Base-by-base conservation (phyloP, 768 basidiomycete species). In the Lentinula sp. region DNA sequence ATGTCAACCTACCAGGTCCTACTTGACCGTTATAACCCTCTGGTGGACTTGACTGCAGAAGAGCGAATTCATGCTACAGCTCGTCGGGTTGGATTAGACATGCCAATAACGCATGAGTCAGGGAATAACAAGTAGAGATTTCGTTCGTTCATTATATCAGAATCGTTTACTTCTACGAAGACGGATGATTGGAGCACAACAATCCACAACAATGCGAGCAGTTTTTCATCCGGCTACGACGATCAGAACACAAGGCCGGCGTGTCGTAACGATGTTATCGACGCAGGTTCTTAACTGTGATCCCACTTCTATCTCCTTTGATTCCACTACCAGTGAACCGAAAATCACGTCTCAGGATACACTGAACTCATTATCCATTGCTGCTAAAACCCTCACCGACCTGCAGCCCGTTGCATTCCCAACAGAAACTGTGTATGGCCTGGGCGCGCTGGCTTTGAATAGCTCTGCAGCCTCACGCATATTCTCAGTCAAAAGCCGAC, bases 351-450 rank as follows among this genome's bases (percentile, higher is more conserved):
- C 78, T 37, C 66, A 72, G 21, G 76, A 80, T 58, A 87, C 90
- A 5, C 70, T 75, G 18, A 69, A 75, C 28, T 80, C 87, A 18
- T 75, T 93, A 62, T 69, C 78, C 53, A 67, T 70, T 18, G 92
- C 91, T 0, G 75, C 85, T 5, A 75, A 78, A 60, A 78, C 82
- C 60, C 80, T 91, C 6, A 72, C 78, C 50, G 65, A 79, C 37
- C 74, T 72, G 15, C 76, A 84, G 61, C 78, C 83, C 21, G 89
- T 98, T 59, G 95, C 88, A 0, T 91, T 99, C 70, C 96, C 97
- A 0, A 98, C 97, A 34, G 97, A 99, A 74, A 98, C 97, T 0
- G 97, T 99, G 10, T 99, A 98, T 73, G 97, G 97, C 1, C 85
- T 99, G n/a, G 97, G 91, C 32, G 97, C 94, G 0, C 74, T 87